phyloP scores from a whole-genome alignment of 768 basidiomycete genomes.

The Pisolithus sp. region DNA sequence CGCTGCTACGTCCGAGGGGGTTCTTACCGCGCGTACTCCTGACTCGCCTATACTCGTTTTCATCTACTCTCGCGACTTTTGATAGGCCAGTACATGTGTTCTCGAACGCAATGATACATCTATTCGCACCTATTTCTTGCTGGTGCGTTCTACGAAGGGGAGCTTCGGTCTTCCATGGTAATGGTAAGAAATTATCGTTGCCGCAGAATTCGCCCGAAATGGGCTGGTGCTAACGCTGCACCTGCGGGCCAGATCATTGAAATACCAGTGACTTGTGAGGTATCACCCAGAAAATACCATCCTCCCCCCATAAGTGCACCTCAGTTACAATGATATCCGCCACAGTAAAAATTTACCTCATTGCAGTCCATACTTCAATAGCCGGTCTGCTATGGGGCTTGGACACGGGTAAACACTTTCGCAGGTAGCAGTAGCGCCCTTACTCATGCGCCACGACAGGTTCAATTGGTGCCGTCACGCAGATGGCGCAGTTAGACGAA shows the following conservation, averaged over 20 bases:
- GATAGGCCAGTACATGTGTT: too few relatives aligned
- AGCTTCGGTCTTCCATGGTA: too few relatives aligned
- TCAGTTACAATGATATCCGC: constrained; percentile 9
- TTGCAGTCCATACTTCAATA: constrained; percentile 21
- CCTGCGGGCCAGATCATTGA: not conserved
- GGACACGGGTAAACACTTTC: constrained; percentile 20
- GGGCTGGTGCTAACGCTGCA: not conserved
- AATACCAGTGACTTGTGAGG: not conserved
- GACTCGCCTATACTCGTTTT: too few relatives aligned
- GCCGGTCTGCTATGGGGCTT: constrained; percentile 27
- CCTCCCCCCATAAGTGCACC: not conserved
- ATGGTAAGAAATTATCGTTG: too few relatives aligned
- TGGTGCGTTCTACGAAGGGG: too few relatives aligned
- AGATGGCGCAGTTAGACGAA: constrained; percentile 39
- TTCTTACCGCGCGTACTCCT: too few relatives aligned
- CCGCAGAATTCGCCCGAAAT: not conserved
- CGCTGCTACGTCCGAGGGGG: too few relatives aligned
- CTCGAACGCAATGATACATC: too few relatives aligned
- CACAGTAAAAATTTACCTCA: constrained; percentile 18
- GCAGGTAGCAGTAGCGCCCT: not conserved
- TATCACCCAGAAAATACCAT: not conserved
- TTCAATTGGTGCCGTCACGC: constrained; percentile 39
- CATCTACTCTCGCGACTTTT: too few relatives aligned
- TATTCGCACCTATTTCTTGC: too few relatives aligned
- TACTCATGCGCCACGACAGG: constrained; percentile 6